Conservation (phyloP, 108 stramenopile species). For the Nitzschia sp. region DNA sequence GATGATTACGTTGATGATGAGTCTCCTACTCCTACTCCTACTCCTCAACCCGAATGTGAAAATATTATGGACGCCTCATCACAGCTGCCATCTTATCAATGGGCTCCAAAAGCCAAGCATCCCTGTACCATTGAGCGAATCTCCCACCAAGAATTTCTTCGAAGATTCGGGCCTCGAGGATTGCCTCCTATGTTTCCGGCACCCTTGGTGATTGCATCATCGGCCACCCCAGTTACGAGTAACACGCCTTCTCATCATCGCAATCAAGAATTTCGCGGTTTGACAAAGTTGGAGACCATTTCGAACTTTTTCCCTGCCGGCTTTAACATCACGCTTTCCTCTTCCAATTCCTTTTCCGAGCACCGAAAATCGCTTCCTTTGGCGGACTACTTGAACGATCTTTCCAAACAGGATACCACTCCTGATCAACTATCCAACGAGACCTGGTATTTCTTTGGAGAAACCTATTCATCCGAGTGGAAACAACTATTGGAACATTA, state of each 20-base stretch:
- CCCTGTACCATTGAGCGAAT: constrained; percentile 67
- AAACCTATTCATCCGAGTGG: constrained; percentile 78
- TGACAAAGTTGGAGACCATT: constrained; percentile 49
- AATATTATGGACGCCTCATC: too few relatives aligned
- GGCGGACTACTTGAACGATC: constrained; percentile 61
- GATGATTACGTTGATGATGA: too few relatives aligned
- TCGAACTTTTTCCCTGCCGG: constrained; percentile 44
- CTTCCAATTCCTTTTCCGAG: constrained; percentile 75
- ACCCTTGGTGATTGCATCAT: constrained; percentile 55
- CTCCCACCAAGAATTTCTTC: constrained; percentile 33
- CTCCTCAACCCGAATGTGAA: background rate
- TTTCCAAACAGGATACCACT: constrained; percentile 35
- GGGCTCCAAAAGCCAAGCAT: constrained; percentile 65
- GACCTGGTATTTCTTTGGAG: constrained; percentile 89
- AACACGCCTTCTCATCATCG: constrained; percentile 5
- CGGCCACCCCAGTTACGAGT: background rate
- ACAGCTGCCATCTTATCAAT: constrained; percentile 20
- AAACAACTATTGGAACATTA: constrained; percentile 47
- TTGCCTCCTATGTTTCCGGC: constrained; percentile 54
- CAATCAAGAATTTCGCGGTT: constrained; percentile 49
- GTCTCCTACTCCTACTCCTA: too few relatives aligned
- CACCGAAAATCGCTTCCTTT: constrained; percentile 68
- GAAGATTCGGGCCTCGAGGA: constrained; percentile 39
- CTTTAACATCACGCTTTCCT: constrained; percentile 78
- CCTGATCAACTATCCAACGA: constrained; percentile 73